Percentiles rank a stretch among this genome's conserved stretches.
phyloP scores from a whole-genome alignment of 2,329 filamentous ascomycete species.

The Beauveria varroae region DNA sequence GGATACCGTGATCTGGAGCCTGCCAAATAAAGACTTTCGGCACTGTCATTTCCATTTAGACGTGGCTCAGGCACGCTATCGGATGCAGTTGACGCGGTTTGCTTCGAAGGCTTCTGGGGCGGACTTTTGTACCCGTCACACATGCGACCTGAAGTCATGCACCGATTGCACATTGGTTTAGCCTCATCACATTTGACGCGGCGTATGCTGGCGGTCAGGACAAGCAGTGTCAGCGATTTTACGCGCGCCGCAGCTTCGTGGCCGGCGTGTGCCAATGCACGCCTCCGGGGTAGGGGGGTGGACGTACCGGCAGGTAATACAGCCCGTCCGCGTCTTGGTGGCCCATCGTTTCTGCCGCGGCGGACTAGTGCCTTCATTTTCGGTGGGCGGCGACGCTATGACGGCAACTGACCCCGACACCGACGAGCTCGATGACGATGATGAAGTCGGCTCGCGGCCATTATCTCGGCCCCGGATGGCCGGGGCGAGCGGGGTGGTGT shows the following conservation, averaged over 20 bases:
- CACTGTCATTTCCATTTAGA: neutral
- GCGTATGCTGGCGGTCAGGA: neutral
- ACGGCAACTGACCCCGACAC: neutral
- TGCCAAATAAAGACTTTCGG: neutral
- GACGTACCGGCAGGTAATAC: conserved; percentile 6
- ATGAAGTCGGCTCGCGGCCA: neutral
- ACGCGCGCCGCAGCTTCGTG: neutral
- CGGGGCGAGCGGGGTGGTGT: neutral
- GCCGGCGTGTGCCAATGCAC: neutral
- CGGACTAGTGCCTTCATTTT: neutral
- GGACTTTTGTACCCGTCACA: conserved; percentile 1
- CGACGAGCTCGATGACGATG: neutral
- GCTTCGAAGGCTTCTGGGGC: neutral
- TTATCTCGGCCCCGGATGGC: neutral
- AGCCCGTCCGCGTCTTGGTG: conserved; percentile 9
- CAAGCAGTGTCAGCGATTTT: neutral
- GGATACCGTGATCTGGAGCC: neutral
- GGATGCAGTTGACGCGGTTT: neutral
- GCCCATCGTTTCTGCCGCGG: conserved; percentile 9
- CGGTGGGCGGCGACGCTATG: conserved; percentile 1
- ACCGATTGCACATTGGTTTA: conserved; percentile 6
- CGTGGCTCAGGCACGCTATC: neutral
- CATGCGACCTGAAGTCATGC: conserved; percentile 8
- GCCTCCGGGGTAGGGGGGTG: neutral
- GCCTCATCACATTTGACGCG: conserved; percentile 6